Evolutionary conservation across 108 stramenopile species (phyloP).

Genomic region (Asterionellopsis glacialis): DNA sequence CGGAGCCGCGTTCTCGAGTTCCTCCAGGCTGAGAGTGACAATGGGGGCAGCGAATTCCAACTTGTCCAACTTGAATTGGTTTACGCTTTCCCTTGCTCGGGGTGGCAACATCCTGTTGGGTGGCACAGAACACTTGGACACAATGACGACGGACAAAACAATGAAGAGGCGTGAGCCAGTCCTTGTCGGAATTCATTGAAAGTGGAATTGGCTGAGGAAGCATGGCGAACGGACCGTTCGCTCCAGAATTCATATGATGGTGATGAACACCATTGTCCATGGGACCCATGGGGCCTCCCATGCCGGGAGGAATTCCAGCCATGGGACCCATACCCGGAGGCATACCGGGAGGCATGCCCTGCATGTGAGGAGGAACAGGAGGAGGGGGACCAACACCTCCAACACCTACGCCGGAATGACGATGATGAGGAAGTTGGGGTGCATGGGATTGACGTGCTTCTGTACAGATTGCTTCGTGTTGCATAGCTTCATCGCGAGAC

Average conservation of each 20-base stretch:
- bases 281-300: not conserved
- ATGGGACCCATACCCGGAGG: not conserved
- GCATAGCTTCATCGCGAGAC: conserved; percentile 33
- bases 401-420: not conserved
- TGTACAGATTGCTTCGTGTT: conserved; percentile 17
- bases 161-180: conserved; percentile 80
- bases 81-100: conserved; percentile 79
- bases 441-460: not conserved
- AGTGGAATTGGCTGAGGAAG: conserved; percentile 50
- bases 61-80: conserved; percentile 71
- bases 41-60: conserved; percentile 83
- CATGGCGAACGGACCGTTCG: conserved; percentile 55
- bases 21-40: conserved; percentile 39
- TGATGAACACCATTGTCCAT: not conserved
- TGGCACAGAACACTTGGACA: conserved; percentile 73
- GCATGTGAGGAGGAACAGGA: not conserved
- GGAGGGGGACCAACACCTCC: not conserved
- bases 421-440: not conserved
- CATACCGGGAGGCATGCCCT: not conserved
- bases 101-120: conserved; percentile 58
- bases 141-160: conserved; percentile 79
- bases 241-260: conserved; percentile 10
- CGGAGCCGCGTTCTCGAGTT: conserved; percentile 54
- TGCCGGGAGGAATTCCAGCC: not conserved
- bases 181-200: conserved; percentile 57